Conservation (phyloP, 2,329 filamentous ascomycete species). For the Penicillium aurantiogriseum region DNA sequence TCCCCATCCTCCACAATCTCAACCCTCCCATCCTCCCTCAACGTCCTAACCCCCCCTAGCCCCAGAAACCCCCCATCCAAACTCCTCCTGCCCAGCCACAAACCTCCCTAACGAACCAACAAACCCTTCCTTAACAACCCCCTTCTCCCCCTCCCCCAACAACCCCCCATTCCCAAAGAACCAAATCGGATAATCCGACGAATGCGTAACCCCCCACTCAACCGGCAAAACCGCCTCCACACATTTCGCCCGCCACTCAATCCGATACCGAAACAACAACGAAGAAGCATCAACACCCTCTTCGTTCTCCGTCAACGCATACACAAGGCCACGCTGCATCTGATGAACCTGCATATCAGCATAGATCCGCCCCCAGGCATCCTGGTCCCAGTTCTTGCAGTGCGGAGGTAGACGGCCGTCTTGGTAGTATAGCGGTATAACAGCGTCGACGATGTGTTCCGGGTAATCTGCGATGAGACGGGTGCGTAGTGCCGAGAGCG, state of each 20-base stretch:
- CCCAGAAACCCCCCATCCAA: conserved; percentile 30
- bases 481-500: conserved; percentile 42
- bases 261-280: conserved; percentile 53
- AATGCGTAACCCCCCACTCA: conserved; percentile 56
- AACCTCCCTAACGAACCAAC: conserved; percentile 33
- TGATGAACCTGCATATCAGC: conserved; percentile 57
- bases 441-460: conserved; percentile 40
- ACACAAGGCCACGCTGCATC: conserved; percentile 53
- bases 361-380: conserved; percentile 56
- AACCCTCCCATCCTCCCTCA: conserved; percentile 48
- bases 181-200: conserved; percentile 55
- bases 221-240: conserved; percentile 44
- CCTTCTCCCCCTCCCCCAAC: conserved; percentile 47
- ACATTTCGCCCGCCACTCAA: conserved; percentile 54
- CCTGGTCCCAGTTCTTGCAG: conserved; percentile 46
- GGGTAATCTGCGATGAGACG: conserved; percentile 57
- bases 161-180: conserved; percentile 53
- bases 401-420: conserved; percentile 37
- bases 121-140: conserved; percentile 33
- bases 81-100: conserved; percentile 22
- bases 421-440: conserved; percentile 49
- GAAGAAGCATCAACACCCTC: conserved; percentile 42
- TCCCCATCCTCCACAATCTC: conserved; percentile 47
- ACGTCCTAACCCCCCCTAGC: conserved; percentile 44
- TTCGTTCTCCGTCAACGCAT: conserved; percentile 39